phyloP scores from a whole-genome alignment of 2,329 filamentous ascomycete species.

The Sporothrix phasma region DNA sequence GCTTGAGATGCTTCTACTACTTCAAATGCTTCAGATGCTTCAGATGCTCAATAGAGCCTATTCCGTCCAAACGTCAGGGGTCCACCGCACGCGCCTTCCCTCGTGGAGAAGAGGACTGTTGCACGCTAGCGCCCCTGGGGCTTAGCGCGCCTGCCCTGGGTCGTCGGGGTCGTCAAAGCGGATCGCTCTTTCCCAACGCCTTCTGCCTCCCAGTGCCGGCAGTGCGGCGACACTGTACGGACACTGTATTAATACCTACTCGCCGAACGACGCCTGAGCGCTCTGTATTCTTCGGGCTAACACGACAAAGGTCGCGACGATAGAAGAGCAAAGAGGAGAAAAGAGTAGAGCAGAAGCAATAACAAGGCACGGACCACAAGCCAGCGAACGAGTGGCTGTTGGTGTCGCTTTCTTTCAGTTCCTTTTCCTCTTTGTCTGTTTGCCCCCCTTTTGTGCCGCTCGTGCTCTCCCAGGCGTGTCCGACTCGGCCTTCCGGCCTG shows the following conservation, averaged over 20 bases:
- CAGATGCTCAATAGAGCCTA: constrained; percentile 13
- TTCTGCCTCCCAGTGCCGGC: not conserved
- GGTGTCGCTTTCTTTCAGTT: not conserved
- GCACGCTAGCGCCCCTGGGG: not conserved
- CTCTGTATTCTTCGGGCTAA: constrained; percentile 4
- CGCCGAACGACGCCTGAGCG: not conserved
- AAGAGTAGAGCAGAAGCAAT: not conserved
- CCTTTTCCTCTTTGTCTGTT: not conserved
- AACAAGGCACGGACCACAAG: not conserved
- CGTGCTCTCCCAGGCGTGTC: no score
- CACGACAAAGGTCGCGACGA: constrained; percentile 6
- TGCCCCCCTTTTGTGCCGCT: not conserved
- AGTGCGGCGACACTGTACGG: constrained; percentile 3
- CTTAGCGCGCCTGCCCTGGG: not conserved
- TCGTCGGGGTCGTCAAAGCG: no score
- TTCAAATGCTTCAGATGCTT: no score
- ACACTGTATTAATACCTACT: not conserved
- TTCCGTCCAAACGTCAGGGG: constrained; percentile 6
- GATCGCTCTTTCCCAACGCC: not conserved
- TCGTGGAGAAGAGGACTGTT: not conserved
- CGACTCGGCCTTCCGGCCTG: no score
- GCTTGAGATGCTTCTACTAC: no score
- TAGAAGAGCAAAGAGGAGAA: no score
- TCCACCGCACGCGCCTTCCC: not conserved
- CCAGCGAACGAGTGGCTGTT: not conserved